Evolutionary conservation across 768 basidiomycete species (phyloP).

Genomic region (Psilocybe cubensis): DNA sequence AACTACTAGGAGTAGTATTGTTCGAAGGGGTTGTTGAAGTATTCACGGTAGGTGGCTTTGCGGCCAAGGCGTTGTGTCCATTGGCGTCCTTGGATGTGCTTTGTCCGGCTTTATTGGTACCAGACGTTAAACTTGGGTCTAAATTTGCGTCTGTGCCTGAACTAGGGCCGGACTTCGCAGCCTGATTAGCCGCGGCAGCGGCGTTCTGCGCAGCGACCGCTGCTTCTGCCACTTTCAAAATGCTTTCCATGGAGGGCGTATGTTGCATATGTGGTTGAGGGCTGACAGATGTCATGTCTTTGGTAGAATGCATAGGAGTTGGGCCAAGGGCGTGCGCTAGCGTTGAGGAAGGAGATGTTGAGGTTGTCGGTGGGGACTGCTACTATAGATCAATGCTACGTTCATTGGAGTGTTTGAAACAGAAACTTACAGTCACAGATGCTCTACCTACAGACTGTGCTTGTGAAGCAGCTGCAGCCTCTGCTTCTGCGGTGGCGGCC

Average conservation of each 20-base stretch:
- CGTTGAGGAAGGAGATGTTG: conserved; percentile 6
- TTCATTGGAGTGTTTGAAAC: not conserved
- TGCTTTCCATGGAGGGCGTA: conserved; percentile 35
- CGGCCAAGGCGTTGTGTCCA: not conserved
- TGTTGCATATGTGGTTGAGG: conserved; percentile 11
- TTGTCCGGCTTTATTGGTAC: conserved; percentile 6
- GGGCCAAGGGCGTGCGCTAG: conserved; percentile 13
- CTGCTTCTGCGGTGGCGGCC: conserved; percentile 20
- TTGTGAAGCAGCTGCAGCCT: conserved; percentile 24
- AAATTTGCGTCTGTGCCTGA: conserved; percentile 28
- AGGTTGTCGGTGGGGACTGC: not conserved
- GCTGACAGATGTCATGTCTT: not conserved
- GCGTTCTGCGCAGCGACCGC: conserved; percentile 36
- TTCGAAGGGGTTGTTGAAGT: conserved; percentile 11
- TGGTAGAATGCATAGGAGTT: not conserved
- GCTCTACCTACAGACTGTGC: conserved; percentile 15
- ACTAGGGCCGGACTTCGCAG: conserved; percentile 13
- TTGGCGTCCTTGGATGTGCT: conserved; percentile 2
- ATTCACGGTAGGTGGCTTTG: conserved; percentile 9
- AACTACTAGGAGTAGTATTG: conserved; percentile 16
- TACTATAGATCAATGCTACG: not conserved
- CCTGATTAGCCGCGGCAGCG: conserved; percentile 16
- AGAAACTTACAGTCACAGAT: not conserved
- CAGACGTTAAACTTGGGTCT: conserved; percentile 25
- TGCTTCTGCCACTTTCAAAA: conserved; percentile 41